phyloP scores from a whole-genome alignment of 164 flowering plant genomes.

The Hamamelis virginiana region DNA sequence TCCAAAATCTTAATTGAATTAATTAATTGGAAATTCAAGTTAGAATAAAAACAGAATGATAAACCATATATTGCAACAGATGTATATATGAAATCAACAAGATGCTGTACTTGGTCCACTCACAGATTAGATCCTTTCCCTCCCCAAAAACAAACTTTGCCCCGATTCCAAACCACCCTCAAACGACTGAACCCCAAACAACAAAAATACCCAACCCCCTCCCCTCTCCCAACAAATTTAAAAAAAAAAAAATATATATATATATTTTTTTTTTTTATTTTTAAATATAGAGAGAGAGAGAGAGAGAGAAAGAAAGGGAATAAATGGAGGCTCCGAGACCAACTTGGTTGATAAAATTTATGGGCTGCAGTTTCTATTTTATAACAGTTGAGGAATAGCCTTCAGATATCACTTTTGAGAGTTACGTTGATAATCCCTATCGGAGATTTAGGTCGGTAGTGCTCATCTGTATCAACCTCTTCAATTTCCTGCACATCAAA shows the following conservation, averaged over 20 bases:
- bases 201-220: too few species aligned
- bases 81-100: not conserved
- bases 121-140: not conserved
- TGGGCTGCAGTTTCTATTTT: constrained; percentile 7
- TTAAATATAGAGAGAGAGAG: too few species aligned
- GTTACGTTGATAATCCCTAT: constrained; percentile 59
- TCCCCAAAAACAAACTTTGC: not conserved
- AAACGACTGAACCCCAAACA: too few species aligned
- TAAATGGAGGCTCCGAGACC: not conserved
- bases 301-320: too few species aligned
- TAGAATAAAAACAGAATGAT: not conserved
- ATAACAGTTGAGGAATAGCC: not conserved
- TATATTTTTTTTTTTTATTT: too few species aligned
- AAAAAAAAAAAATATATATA: not conserved
- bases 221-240: not conserved
- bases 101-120: not conserved
- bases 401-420: constrained; percentile 47
- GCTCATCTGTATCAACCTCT: constrained; percentile 97
- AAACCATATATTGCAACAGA: constrained; percentile 2
- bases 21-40: too few species aligned
- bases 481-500: constrained; percentile 74
- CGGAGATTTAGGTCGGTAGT: constrained; percentile 73
- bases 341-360: not conserved
- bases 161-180: too few species aligned
- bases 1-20: too few species aligned